A percentile compares a stretch with the other conserved stretches of the same genome.
These are phyloP conservation scores for Mortierella sp. DNA, from an alignment of 371 early-diverging fungal genomes.

Conservation along the genomic window DNA sequence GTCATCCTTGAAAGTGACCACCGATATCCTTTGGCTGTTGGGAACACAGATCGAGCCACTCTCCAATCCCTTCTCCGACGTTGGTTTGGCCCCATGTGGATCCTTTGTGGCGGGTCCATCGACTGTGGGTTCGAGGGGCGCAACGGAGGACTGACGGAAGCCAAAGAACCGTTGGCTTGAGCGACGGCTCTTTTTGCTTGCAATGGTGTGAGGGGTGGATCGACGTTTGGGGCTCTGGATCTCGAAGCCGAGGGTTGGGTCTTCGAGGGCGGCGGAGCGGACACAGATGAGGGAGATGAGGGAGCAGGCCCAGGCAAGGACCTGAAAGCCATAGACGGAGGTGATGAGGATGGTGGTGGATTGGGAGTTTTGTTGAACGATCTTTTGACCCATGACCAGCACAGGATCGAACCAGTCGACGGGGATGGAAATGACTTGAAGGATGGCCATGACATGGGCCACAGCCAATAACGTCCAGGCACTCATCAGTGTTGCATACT, in stretches of 20 bases:
- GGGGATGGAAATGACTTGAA: constrained; percentile 19
- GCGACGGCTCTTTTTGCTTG: constrained; percentile 1
- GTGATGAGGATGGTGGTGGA: constrained; percentile 15
- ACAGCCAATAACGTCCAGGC: constrained; percentile 30
- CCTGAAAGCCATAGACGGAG: constrained; percentile 18
- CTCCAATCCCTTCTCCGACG: no score
- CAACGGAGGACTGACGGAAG: constrained; percentile 29
- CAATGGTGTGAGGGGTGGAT: constrained; percentile 2
- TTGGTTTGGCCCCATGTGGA: no score
- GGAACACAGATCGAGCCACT: constrained; percentile 34
- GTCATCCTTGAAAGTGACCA: constrained; percentile 36
- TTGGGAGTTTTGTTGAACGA: constrained; percentile 1
- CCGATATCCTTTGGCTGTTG: constrained; percentile 17
- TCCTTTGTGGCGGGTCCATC: not conserved
- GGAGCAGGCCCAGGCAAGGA: constrained; percentile 17
- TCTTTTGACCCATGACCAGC: constrained; percentile 22
- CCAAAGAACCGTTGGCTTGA: constrained; percentile 30
- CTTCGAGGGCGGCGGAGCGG: constrained; percentile 7
- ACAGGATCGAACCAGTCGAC: constrained; percentile 6
- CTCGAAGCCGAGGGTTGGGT: constrained; percentile 23
- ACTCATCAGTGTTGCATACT: constrained; percentile 38
- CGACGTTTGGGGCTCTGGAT: constrained; percentile 20
- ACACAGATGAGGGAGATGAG: constrained; percentile 22
- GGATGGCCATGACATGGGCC: constrained; percentile 22
- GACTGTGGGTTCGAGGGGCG: constrained; percentile 10